Percentiles rank a stretch among this genome's conserved stretches.
Conservation (phyloP, 176 grass and related monocot genomes). For the Triticum urartu region DNA sequence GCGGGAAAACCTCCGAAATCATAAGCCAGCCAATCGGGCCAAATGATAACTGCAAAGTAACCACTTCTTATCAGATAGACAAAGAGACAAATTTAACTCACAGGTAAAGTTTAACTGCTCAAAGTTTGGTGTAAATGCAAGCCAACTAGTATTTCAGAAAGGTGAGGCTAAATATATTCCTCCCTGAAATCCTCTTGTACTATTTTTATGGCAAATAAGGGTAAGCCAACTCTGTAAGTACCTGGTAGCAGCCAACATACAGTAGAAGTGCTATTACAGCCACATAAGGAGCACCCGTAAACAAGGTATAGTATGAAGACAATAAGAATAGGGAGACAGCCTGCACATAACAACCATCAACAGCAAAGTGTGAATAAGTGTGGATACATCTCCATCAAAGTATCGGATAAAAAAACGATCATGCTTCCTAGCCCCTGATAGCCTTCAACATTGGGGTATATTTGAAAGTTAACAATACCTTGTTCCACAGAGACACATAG, state of each 20-base stretch:
- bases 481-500: background rate
- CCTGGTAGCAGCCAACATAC: conserved; percentile 97
- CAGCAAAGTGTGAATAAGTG: background rate
- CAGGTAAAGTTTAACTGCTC: background rate
- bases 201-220: conserved; percentile 1
- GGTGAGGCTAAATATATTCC: background rate
- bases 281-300: conserved; percentile 56
- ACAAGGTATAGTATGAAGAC: conserved; percentile 80
- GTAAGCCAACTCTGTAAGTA: conserved; percentile 25
- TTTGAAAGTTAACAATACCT: background rate
- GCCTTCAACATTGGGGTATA: background rate
- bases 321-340: conserved; percentile 76
- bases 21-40: conserved; percentile 98
- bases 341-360: conserved; percentile 45
- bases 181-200: background rate
- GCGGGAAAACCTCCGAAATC: conserved; percentile 93
- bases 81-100: background rate
- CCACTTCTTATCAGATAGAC: conserved; percentile 24
- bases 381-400: background rate
- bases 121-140: background rate
- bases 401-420: background rate
- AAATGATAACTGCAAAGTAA: conserved; percentile 76
- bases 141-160: background rate
- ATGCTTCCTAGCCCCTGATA: conserved; percentile 4
- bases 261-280: conserved; percentile 89